Percentiles rank a stretch among this genome's conserved stretches.
Conservation (phyloP, 257 asterid species). For the Oldenlandia corymbosa region DNA sequence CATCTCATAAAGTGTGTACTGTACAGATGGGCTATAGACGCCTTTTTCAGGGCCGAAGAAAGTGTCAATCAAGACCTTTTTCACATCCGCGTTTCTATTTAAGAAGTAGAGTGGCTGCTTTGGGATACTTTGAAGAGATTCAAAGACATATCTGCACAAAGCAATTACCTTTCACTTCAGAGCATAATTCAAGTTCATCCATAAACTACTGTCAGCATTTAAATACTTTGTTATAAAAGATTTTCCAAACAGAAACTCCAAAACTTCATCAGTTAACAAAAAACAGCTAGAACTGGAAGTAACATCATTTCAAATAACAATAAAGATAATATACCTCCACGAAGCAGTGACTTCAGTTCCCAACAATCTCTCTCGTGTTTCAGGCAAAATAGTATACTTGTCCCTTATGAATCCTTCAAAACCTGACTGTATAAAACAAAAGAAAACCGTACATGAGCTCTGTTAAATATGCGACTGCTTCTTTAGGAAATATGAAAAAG, state of each 20-base stretch:
- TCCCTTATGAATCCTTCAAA: constrained; percentile 93
- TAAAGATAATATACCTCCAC: constrained; percentile 52
- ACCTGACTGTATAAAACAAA: constrained; percentile 61
- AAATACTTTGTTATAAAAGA: background rate
- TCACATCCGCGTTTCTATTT: constrained; percentile 61
- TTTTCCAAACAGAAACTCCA: background rate
- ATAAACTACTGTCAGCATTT: background rate
- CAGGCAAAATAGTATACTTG: constrained; percentile 83
- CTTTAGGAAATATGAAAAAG: background rate
- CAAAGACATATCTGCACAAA: constrained; percentile 60
- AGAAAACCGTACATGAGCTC: background rate
- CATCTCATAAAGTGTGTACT: constrained; percentile 75
- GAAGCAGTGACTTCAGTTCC: constrained; percentile 91
- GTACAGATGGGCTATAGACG: constrained; percentile 95
- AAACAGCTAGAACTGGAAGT: background rate
- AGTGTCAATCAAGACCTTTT: constrained; percentile 50
- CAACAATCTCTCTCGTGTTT: constrained; percentile 83
- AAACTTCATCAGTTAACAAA: background rate
- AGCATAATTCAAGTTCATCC: background rate
- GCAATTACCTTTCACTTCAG: constrained; percentile 1
- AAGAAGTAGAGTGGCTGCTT: constrained; percentile 45
- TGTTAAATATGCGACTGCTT: background rate
- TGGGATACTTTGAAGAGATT: constrained; percentile 59
- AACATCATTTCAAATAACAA: background rate
- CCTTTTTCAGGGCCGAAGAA: constrained; percentile 84